A percentile compares a stretch with the other conserved stretches of the same genome.
These are phyloP conservation scores for Vicia villosa DNA, from an alignment of 306 rosid genomes.

Conservation along the genomic window DNA sequence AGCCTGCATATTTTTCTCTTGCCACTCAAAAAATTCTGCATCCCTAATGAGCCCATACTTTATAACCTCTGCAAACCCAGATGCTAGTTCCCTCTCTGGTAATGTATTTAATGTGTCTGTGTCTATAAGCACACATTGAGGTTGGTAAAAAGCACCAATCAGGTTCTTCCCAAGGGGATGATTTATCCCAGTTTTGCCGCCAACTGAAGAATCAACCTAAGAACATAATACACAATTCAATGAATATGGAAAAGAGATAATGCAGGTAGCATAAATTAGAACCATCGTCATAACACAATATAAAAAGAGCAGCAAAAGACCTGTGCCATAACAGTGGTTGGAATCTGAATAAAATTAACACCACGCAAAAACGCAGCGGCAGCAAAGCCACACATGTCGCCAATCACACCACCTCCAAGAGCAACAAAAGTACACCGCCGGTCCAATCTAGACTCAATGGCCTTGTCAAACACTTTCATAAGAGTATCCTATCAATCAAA, in stretches of 20 bases:
- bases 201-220: constrained; percentile 99
- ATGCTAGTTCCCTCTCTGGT: constrained; percentile 89
- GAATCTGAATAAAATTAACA: constrained; percentile 95
- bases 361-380: constrained; percentile 90
- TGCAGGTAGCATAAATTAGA: not conserved
- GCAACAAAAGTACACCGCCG: constrained; percentile 87
- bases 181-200: constrained; percentile 96
- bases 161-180: constrained; percentile 92
- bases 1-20: constrained; percentile 79
- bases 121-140: constrained; percentile 90
- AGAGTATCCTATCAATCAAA: constrained; percentile 72
- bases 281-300: constrained; percentile 5
- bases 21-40: constrained; percentile 93
- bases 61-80: constrained; percentile 92
- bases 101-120: constrained; percentile 77
- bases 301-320: constrained; percentile 42
- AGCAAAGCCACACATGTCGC: constrained; percentile 96
- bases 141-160: constrained; percentile 95
- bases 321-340: constrained; percentile 96
- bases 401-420: constrained; percentile 97
- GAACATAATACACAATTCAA: constrained; percentile 26
- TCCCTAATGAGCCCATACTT: constrained; percentile 95
- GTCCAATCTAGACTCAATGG: constrained; percentile 80
- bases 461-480: constrained; percentile 95
- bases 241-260: not conserved